Evolutionary conservation across 2,329 filamentous ascomycete genomes (phyloP), one percentile per base, ranked within the genome.

Genomic region (Dactylellina leptospora): DNA sequence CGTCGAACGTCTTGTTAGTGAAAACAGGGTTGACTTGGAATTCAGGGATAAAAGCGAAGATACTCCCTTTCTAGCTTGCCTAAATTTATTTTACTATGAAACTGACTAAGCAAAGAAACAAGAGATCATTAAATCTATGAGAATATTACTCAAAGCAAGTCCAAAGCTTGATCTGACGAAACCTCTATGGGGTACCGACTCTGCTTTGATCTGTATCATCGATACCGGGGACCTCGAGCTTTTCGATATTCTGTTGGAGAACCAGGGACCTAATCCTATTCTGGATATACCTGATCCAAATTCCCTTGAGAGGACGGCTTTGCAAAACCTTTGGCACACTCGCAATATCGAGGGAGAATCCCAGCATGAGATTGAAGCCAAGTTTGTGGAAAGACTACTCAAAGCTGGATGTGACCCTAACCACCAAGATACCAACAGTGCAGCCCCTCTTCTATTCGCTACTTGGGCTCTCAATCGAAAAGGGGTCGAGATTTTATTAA

Each of bases 321-420:
- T n/a, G 6, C 18, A 20, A 51, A 16, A 1, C 1, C 1, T 51
- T 20, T 51, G 47, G 47, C 4, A 20, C 13, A 16, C 1, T 11
- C 1, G 13, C 25, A 16, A 6, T 4, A 8, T 3, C 13, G 27
- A 22, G 13, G 6, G n/a, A 13, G 1, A 13, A 1, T 3, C 20
- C n/a, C 1, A 42, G 1, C 4, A 4, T 8, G 28, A 33, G n/a
- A 11, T 18, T 2, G 16, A 63, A 22, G 16, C 25, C 8, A 44
- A 42, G 18, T 27, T 61, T 25, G 58, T 50, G 3, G 27, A 33
- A 11, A 44, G 44, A 6, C 48, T 71, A 8, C 44, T 71, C 2
- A 44, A 56, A 51, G 51, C 40, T 6, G 64, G 64, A 9, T 53
- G 50, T n/a, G 47, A 71, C 18, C 56, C 56, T 6, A 71, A 71